Evolutionary conservation across 345 rosid genomes (phyloP), one percentile per base, ranked within the genome.

Genomic region (Bruguiera gymnorhiza): DNA sequence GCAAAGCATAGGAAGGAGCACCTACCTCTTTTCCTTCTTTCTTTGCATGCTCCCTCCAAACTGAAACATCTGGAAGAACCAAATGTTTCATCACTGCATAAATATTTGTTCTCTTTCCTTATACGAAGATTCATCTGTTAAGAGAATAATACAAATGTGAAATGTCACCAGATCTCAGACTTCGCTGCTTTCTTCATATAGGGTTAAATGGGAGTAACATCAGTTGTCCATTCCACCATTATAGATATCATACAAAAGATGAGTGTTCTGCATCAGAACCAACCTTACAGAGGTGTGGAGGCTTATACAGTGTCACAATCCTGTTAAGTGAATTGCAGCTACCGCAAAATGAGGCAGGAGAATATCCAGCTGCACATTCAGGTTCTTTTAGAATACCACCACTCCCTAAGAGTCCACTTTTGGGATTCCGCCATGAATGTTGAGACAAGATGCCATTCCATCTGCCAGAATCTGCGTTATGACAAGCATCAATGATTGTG

Each of bases 1-100:
- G 29, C 24, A 54, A 67, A 64, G 31, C 27, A 37, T 20, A 43
- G 39, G 64, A 29, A 61, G 23, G 39, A 58, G 26, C 34, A 69
- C 26, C 64, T 63, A 74, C 86, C 79, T 69, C 65, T 76, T 61
- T 69, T 69, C 37, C 31, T 51, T 57, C 70, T 74, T 69, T 77
- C 80, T 54, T 63, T 65, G 58, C 70, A 69, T 63, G 29, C 63
- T 57, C 54, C 80, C 64, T 63, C 75, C 51, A 24, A 39, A 69
- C 68, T 21, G 37, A 60, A 46, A 67, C 21, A 15, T 57, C 63
- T 30, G 8, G 62, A 68, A 60, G 76, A 60, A 60, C 74, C 74
- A 72, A 74, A 69, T 60, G 69, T 51, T 55, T 73, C 70, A 15
- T 46, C 53, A 13, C 65, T 59, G 50, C n/a, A 43, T 46, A 15